These are phyloP conservation scores for Pseudozyma flocculosa DNA, from an alignment of 1,284 basidiomycete species.

Conservation along the genomic window DNA sequence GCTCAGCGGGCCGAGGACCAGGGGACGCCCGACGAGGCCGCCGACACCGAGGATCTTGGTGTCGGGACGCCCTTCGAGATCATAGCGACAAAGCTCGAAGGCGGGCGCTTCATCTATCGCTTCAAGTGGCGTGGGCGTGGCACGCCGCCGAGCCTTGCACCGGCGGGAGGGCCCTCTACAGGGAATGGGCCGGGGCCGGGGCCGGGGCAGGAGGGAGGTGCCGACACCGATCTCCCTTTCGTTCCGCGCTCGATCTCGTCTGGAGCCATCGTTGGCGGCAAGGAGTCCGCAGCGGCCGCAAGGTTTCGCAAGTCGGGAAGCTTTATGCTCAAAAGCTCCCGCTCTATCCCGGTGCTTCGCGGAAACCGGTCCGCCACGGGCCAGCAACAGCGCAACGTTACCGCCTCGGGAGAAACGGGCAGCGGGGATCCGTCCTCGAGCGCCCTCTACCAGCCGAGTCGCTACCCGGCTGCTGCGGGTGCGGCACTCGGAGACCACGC, in stretches of 20 bases:
- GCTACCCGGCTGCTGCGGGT: too few species aligned
- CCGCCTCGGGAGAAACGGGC: too few species aligned
- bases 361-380: slow-evolving; percentile 5
- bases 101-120: slow-evolving; percentile 36
- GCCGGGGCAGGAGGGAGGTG: too few species aligned
- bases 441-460: too few species aligned
- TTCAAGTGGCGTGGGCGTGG: slow-evolving; percentile 18
- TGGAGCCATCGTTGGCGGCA: slow-evolving; percentile 8
- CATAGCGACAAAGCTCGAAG: slow-evolving; percentile 29
- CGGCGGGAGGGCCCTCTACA: too few species aligned
- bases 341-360: slow-evolving; percentile 35
- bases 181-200: too few species aligned
- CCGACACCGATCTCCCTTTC: too few species aligned
- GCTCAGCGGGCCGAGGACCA: neutral
- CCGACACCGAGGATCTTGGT: slow-evolving; percentile 29
- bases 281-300: neutral
- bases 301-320: slow-evolving; percentile 27
- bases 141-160: neutral
- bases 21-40: neutral
- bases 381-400: neutral
- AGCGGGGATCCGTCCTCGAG: too few species aligned
- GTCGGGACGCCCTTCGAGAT: slow-evolving; percentile 39
- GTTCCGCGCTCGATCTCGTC: slow-evolving; percentile 36
- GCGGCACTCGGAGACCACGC: too few species aligned
- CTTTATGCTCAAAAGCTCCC: slow-evolving; percentile 32